These are phyloP conservation scores for Hemisphaericaspora nanyangensis DNA, from an alignment of 805 yeast species.

Conservation along the genomic window DNA sequence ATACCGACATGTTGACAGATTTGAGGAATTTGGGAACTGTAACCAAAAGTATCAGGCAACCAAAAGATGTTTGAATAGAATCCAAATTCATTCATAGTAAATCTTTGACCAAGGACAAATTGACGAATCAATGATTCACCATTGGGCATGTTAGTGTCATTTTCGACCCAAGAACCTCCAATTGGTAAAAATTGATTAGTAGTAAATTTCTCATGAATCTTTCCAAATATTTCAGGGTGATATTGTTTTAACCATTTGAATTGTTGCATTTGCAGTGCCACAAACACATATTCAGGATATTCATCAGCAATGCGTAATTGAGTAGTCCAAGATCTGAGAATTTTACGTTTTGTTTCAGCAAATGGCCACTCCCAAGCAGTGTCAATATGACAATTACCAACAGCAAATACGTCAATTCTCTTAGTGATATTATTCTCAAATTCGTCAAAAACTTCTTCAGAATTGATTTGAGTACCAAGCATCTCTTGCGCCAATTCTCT, in stretches of 20 bases:
- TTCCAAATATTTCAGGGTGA: constrained; percentile 74
- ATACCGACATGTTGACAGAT: constrained; percentile 84
- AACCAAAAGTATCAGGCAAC: constrained; percentile 98
- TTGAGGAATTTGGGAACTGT: constrained; percentile 93
- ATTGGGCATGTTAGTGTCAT: constrained; percentile 92
- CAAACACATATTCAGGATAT: constrained; percentile 92
- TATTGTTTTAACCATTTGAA: constrained; percentile 86
- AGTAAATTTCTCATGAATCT: constrained; percentile 61
- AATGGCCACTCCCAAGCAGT: constrained; percentile 99
- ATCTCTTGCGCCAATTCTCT: constrained; percentile 60
- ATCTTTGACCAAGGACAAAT: constrained; percentile 85
- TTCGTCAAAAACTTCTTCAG: constrained; percentile 53
- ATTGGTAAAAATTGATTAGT: constrained; percentile 80
- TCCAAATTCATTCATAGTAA: constrained; percentile 78
- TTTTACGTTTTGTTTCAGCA: constrained; percentile 90
- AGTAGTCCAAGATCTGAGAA: constrained; percentile 93
- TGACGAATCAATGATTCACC: constrained; percentile 92
- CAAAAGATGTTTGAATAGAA: constrained; percentile 72
- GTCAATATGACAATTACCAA: constrained; percentile 96
- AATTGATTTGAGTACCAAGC: constrained; percentile 64
- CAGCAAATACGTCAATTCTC: constrained; percentile 63
- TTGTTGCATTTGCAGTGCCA: constrained; percentile 95
- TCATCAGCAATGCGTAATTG: constrained; percentile 80
- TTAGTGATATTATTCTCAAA: constrained; percentile 26
- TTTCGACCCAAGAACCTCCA: constrained; percentile 98